A percentile compares a stretch with the other conserved stretches of the same genome.
These are phyloP conservation scores for Backusella sp. DNA, from an alignment of 192 early-diverging fungal genomes.

Conservation along the genomic window DNA sequence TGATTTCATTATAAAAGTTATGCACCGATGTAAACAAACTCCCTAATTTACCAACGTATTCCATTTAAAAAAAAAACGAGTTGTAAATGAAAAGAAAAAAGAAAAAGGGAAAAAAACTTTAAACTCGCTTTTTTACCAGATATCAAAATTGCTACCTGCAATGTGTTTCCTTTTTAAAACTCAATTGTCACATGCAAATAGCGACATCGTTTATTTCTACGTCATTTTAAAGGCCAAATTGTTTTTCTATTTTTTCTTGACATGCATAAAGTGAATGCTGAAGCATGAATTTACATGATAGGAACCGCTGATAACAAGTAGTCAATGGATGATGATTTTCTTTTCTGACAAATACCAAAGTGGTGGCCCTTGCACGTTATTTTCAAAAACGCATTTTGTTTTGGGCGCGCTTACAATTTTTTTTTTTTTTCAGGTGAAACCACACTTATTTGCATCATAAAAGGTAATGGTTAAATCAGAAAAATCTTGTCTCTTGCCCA, in stretches of 20 bases:
- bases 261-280: background rate
- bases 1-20: slow-evolving; percentile 94
- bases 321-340: background rate
- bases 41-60: slow-evolving; percentile 63
- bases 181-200: background rate
- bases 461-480: background rate
- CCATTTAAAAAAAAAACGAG: slow-evolving; percentile 35
- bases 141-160: too few relatives aligned
- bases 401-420: background rate
- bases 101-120: background rate
- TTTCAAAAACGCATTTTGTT: background rate
- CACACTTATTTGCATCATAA: background rate
- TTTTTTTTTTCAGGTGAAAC: background rate
- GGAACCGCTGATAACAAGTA: background rate
- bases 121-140: background rate
- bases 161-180: background rate
- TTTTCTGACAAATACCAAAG: background rate
- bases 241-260: background rate
- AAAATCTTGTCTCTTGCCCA: background rate
- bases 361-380: background rate
- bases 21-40: slow-evolving; percentile 74
- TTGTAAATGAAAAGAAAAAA: background rate
- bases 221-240: background rate
- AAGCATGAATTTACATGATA: background rate
- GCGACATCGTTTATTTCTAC: background rate